Evolutionary conservation across 2,329 filamentous ascomycete genomes (phyloP).

Genomic region (Sporothrix schenckii): DNA sequence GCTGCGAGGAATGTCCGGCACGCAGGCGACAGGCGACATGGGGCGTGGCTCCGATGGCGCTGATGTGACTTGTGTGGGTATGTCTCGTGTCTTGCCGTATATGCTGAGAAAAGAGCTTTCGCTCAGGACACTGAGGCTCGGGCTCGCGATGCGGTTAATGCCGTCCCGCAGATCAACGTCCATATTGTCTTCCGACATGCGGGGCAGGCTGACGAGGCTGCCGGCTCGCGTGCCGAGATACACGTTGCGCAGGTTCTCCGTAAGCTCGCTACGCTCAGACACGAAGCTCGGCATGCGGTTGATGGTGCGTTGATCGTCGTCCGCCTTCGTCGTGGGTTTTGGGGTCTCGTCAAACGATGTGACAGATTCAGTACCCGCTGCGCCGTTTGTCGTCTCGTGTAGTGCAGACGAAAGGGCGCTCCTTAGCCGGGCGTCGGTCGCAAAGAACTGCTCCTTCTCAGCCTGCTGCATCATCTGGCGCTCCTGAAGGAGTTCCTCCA

Average conservation of each 20-base stretch:
- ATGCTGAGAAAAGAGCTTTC: conserved; percentile 69
- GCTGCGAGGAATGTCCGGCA: conserved; percentile 30
- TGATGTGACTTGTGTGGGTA: not conserved
- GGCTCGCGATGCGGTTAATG: conserved; percentile 56
- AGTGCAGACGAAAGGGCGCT: conserved; percentile 36
- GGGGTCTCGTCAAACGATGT: conserved; percentile 35
- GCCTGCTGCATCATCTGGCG: conserved; percentile 57
- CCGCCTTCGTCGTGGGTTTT: conserved; percentile 37
- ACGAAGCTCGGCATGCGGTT: conserved; percentile 67
- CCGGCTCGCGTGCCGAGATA: conserved; percentile 54
- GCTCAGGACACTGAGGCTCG: conserved; percentile 65
- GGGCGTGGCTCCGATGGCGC: not conserved
- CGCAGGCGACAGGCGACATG: conserved; percentile 28
- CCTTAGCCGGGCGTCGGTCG: conserved; percentile 40
- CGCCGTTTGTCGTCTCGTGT: conserved; percentile 12
- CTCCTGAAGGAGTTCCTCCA: conserved; percentile 59
- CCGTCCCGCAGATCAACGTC: conserved; percentile 40
- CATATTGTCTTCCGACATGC: conserved; percentile 49
- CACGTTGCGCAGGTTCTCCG: conserved; percentile 63
- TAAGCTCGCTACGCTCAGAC: conserved; percentile 61
- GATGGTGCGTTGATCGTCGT: conserved; percentile 48
- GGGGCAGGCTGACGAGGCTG: conserved; percentile 56
- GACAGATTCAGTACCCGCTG: not conserved
- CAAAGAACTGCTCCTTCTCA: conserved; percentile 45
- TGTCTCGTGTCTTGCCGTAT: conserved; percentile 55